Evolutionary conservation across 2,329 filamentous ascomycete genomes (phyloP), one percentile per base, ranked within the genome.

Genomic region (Ceratocystis huliohia): DNA sequence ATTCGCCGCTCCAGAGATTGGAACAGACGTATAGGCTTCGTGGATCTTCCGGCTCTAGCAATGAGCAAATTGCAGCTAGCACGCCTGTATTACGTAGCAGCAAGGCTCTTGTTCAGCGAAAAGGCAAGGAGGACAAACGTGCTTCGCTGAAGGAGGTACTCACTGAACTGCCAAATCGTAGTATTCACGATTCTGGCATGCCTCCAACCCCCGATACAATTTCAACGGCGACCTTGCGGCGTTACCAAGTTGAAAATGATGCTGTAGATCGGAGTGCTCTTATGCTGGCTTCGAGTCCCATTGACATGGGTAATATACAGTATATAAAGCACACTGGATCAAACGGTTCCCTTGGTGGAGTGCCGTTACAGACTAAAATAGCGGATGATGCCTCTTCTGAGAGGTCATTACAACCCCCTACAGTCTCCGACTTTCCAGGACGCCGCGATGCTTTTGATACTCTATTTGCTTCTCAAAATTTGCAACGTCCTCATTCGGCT

Each of bases 121-220:
- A 61, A 25, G 45, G 20, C 20, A 59, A 56, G n/a, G 76, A 80
- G 25, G 78, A 81, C 66, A 82, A 81, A 72, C 74, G 78, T 50
- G 77, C 80, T 15, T 75, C 77, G 0, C 69, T 82, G 13, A 76
- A 80, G 8, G 77, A 74, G 53, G 81, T 84, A 5, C 71, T 78
- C 37, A 83, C 81, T 0, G 79, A 81, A 20, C 71, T 75, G 66
- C 68, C 75, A 71, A 68, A 75, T 74, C 69, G 78, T 76, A 74
- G 75, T 70, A 68, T 78, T 1, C 75, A 77, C 65, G 76, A 78
- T 4, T 77, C 79, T 20, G 74, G 73, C 20, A 74, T 84, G 1
- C 83, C 83, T 8, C 83, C 83, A 0, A 85, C 83, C 0, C 83
- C 83, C 0, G 82, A 85, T 69, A 85, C 83, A 0, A 81, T 84